These are phyloP conservation scores for Neoboletus subvelutipes DNA, from an alignment of 768 basidiomycete species.

Conservation along the genomic window DNA sequence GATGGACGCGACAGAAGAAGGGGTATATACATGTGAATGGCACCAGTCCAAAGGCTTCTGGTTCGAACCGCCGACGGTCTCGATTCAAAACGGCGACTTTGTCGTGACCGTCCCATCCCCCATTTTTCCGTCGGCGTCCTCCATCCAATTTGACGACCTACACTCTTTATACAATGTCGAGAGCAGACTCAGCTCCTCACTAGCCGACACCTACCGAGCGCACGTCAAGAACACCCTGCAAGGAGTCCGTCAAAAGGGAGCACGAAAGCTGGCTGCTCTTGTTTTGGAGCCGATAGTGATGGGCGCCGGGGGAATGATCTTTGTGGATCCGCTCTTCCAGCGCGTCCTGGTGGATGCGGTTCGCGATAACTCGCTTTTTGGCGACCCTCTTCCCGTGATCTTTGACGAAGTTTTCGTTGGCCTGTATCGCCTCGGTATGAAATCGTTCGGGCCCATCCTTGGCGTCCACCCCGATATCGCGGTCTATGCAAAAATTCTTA, in stretches of 20 bases:
- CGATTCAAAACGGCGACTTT: constrained; percentile 59
- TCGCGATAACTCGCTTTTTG: constrained; percentile 44
- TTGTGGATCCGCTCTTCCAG: constrained; percentile 97
- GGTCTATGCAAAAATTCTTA: constrained; percentile 90
- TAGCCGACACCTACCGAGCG: constrained; percentile 62
- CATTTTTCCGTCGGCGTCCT: constrained; percentile 34
- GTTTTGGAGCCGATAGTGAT: constrained; percentile 91
- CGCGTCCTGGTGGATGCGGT: constrained; percentile 81
- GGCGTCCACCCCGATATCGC: constrained; percentile 82
- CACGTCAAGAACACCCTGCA: constrained; percentile 57
- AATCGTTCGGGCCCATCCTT: constrained; percentile 62
- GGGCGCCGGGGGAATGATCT: constrained; percentile 96
- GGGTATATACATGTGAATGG: constrained; percentile 95
- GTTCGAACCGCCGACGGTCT: constrained; percentile 86
- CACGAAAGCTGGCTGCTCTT: constrained; percentile 61
- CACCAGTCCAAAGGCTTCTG: constrained; percentile 89
- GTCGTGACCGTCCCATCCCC: constrained; percentile 54
- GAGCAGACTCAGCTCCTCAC: constrained; percentile 52
- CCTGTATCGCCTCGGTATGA: constrained; percentile 80
- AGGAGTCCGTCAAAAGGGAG: constrained; percentile 40
- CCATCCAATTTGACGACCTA: constrained; percentile 41
- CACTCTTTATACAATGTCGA: constrained; percentile 69
- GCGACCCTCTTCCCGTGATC: constrained; percentile 75
- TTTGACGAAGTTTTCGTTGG: constrained; percentile 97
- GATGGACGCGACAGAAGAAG: constrained; percentile 94